Evolutionary conservation across 2,329 filamentous ascomycete genomes (phyloP), one percentile per base, ranked within the genome.

Genomic region (Aspergillus fructus): DNA sequence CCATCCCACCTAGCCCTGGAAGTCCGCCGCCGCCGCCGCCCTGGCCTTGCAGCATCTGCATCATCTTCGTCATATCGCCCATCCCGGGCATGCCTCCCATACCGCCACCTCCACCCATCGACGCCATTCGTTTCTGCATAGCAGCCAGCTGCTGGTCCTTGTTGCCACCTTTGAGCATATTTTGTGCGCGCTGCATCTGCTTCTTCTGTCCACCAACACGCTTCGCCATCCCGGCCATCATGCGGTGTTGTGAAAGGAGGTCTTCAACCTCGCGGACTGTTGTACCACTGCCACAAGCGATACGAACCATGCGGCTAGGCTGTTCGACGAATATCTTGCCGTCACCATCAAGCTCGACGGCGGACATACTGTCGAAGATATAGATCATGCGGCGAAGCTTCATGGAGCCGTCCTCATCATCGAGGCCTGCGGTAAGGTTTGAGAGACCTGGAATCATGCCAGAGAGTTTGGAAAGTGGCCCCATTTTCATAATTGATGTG

Each of bases 161-260:
- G 77, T 96, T 96, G 30, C 88, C 90, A 45, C 93, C 92, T 27
- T 89, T 90, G 87, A 97, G 91, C 62, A 90, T 91, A 55, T 89
- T 89, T 76, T 97, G 93, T 0, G 93, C 93, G 51, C 89, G 87
- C 74, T 97, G 91, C 89, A 97, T 96, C 72, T 97, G 96, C 79
- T 94, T 94, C 89, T 96, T 96, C 73, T 91, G 93, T 40, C 93
- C 93, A 57, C 94, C 93, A 86, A 99, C 96, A 80, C 96, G 96
- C 87, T 97, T 99, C 49, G 94, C 94, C 92, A 99, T 97, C 58
- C 91, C 91, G 0, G 91, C 90, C 94, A 99, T 99, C 90, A 97
- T 96, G 66, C 91, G 88, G 74, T 97, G 93, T 77, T 99, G 94
- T 0, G 93, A 96, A n/a, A 99, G 84, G 6, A 99, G 81, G 70